Evolutionary conservation across 2,329 filamentous ascomycete genomes (phyloP), one percentile per base, ranked within the genome.

Genomic region (Fusarium piperis): DNA sequence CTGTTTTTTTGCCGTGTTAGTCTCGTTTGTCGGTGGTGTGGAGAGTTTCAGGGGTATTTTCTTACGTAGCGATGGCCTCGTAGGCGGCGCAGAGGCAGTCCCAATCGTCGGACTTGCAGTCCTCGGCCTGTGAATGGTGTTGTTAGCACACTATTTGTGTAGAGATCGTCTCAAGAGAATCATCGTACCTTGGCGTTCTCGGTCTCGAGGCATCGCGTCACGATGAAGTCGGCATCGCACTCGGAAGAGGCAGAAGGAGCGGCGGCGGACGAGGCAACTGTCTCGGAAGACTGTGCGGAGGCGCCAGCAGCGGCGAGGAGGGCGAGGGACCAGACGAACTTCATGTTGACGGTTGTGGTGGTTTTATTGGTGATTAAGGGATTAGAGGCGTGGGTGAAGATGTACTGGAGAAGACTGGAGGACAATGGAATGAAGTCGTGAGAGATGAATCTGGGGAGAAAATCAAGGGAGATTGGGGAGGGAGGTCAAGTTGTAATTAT

Each of bases 151-250:
- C 32, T 23, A 15, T 28, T 51, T 41, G 2, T 26, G 28, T 33
- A 48, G 5, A 48, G 5, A 7, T 23, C 11, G 30, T 11, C 20
- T 28, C 8, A 28, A n/a, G 23, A 13, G 32, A 16, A 6, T 15
- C 8, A 11, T 41, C 64, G 44, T 74, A 81, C 80, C 78, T 83
- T 84, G 65, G 73, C 73, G 39, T 72, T 80, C 74, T 86, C 81
- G 61, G 78, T 80, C 35, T 71, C 60, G 23, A 87, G 79, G 75
- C 85, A 87, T 62, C 80, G 73, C 62, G 81, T 79, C 74, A 87
- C 83, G 44, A 87, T 86, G 80, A 83, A 83, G 59, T 85, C 80
- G 71, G 85, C 85, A 10, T 76, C 78, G 74, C 85, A 87, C 39
- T 77, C 64, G 62, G 78, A 79, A 44, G 73, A 67, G 44, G 74